Percentiles rank a stretch among this genome's conserved stretches.
Conservation (phyloP, 2,329 filamentous ascomycete species). For the Aureobasidium lini region DNA sequence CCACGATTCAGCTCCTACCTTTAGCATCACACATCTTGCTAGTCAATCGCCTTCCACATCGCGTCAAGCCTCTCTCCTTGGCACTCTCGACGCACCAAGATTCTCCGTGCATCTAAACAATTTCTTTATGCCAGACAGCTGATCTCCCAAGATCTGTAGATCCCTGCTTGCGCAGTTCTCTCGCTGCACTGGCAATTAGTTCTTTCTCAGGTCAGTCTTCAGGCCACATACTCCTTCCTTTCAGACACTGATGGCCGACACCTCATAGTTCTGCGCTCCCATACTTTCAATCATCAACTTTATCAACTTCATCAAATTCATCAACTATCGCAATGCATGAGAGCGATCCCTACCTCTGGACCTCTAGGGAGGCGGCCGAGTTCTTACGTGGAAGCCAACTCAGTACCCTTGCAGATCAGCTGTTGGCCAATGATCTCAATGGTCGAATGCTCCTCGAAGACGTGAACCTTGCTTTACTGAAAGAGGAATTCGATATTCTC, state of each 20-base stretch:
- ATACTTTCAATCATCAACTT: neutral
- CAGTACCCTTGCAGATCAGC: constrained; percentile 42
- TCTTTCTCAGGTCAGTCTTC: neutral
- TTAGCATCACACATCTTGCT: neutral
- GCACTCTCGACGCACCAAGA: neutral
- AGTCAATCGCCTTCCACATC: no score
- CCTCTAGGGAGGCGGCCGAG: constrained; percentile 56
- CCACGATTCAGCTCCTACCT: no score
- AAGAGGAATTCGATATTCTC: constrained; percentile 51
- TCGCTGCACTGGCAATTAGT: neutral
- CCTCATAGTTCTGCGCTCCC: neutral
- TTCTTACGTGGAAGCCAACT: constrained; percentile 50
- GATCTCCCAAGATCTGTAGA: no score
- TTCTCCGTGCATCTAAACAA: no score
- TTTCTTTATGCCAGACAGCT: no score
- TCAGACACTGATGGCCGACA: neutral
- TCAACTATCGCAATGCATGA: neutral
- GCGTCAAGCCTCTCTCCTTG: neutral
- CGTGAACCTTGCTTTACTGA: constrained; percentile 41
- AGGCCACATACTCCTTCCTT: neutral
- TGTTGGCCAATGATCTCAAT: constrained; percentile 58
- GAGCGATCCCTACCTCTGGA: constrained; percentile 68
- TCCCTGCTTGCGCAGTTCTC: no score
- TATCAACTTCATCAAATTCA: neutral
- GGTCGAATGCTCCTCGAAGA: constrained; percentile 57